Conservation (phyloP, 495 filamentous ascomycete species). For the Aspergillus bertholletiae region DNA sequence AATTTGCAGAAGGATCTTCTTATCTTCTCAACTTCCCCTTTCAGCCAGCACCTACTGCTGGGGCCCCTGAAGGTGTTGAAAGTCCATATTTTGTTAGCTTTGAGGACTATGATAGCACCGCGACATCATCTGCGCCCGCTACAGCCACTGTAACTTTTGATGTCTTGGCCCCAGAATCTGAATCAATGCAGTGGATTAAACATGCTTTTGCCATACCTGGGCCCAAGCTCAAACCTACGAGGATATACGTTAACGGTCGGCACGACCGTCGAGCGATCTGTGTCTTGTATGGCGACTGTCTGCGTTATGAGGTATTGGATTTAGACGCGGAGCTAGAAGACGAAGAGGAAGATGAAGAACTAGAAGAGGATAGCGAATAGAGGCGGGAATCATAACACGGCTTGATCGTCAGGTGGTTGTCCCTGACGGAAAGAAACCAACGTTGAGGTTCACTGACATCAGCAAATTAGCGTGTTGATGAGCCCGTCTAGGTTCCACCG, state of each 20-base stretch:
- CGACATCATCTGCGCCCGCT: slow-evolving; percentile 13
- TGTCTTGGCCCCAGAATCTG: slow-evolving; percentile 12
- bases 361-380: slow-evolving; percentile 16
- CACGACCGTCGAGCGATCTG: slow-evolving; percentile 51
- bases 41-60: slow-evolving; percentile 14
- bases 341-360: slow-evolving; percentile 28
- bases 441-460: background rate
- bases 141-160: slow-evolving; percentile 21
- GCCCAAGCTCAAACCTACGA: slow-evolving; percentile 37
- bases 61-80: background rate
- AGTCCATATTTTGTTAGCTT: slow-evolving; percentile 10
- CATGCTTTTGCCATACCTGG: slow-evolving; percentile 37
- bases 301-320: slow-evolving; percentile 56
- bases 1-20: slow-evolving; percentile 17
- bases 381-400: background rate
- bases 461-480: background rate
- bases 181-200: slow-evolving; percentile 16
- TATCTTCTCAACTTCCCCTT: slow-evolving; percentile 41
- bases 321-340: slow-evolving; percentile 43
- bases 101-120: slow-evolving; percentile 15
- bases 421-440: background rate
- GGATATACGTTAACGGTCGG: slow-evolving; percentile 53
- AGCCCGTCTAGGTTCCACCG: background rate
- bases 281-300: slow-evolving; percentile 51
- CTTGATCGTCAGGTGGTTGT: background rate